Evolutionary conservation across 2,329 filamentous ascomycete genomes (phyloP).

Genomic region (Tolypocladium guangdongense): DNA sequence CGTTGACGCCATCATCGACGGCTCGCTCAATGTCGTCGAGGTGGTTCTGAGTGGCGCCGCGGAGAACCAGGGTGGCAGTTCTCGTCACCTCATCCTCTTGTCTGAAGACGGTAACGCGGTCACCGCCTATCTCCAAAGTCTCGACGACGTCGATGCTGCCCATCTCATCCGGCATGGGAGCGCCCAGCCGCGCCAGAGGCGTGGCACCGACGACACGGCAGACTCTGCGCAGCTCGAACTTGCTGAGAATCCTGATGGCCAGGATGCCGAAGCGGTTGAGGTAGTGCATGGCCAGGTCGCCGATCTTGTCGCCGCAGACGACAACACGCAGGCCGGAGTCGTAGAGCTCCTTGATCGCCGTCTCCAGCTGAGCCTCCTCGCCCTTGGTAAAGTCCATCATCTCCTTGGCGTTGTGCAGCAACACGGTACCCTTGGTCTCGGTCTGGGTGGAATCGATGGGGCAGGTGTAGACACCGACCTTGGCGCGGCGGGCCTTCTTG

Average conservation of each 20-base stretch:
- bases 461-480: constrained; percentile 95
- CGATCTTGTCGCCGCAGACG: constrained; percentile 84
- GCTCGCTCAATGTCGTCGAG: constrained; percentile 94
- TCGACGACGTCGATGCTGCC: constrained; percentile 89
- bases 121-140: constrained; percentile 93
- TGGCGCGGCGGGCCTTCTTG: constrained; percentile 86
- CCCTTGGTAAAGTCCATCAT: constrained; percentile 98
- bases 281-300: constrained; percentile 93
- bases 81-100: constrained; percentile 89
- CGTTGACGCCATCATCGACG: constrained; percentile 96
- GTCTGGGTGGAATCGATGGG: constrained; percentile 93
- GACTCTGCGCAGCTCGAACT: constrained; percentile 89
- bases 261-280: constrained; percentile 95
- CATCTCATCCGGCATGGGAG: constrained; percentile 99
- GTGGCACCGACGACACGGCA: constrained; percentile 96
- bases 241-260: constrained; percentile 92
- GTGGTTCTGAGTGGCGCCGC: constrained; percentile 95
- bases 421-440: constrained; percentile 96
- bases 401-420: constrained; percentile 94
- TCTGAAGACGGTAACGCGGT: constrained; percentile 95
- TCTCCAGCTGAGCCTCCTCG: constrained; percentile 86
- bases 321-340: constrained; percentile 89
- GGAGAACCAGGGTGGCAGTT: constrained; percentile 86
- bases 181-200: constrained; percentile 87
- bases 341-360: constrained; percentile 86